Percentiles rank a stretch among this genome's conserved stretches.
These are phyloP conservation scores for Mucor velutinosus DNA, from an alignment of 371 early-diverging fungal genomes.

Conservation along the genomic window DNA sequence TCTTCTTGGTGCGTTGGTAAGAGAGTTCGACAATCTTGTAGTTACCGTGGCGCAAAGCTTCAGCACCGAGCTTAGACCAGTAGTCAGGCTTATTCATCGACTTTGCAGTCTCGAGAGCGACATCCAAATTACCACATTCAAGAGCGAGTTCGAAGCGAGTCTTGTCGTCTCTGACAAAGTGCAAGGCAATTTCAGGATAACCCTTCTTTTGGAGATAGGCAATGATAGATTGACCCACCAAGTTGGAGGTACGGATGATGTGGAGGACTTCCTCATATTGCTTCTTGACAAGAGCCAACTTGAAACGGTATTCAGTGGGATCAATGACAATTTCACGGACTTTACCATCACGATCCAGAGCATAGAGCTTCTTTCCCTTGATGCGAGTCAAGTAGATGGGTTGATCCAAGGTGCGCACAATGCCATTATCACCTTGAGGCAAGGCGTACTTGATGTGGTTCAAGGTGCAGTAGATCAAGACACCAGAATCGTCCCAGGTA, in stretches of 20 bases:
- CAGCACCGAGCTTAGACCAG: constrained; percentile 86
- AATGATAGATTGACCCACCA: constrained; percentile 98
- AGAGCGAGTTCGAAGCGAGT: constrained; percentile 96
- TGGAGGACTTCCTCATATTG: constrained; percentile 92
- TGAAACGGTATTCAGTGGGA: constrained; percentile 98
- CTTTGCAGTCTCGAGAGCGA: constrained; percentile 91
- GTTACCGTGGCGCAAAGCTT: constrained; percentile 90
- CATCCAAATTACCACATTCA: constrained; percentile 94
- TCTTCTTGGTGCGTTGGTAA: constrained; percentile 89
- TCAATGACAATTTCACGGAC: constrained; percentile 88
- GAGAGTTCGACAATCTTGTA: constrained; percentile 86
- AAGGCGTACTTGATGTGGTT: constrained; percentile 99
- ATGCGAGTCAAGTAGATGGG: constrained; percentile 89
- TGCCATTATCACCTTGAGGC: constrained; percentile 94
- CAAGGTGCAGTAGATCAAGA: constrained; percentile 96
- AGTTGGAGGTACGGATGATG: constrained; percentile 92
- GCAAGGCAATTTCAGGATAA: constrained; percentile 97
- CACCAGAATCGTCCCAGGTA: constrained; percentile 91
- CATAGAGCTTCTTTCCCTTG: constrained; percentile 82
- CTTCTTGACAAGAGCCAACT: constrained; percentile 86
- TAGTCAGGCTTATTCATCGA: constrained; percentile 82
- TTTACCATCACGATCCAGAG: constrained; percentile 87
- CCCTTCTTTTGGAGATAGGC: constrained; percentile 98
- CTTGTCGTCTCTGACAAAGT: constrained; percentile 95
- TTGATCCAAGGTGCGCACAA: constrained; percentile 94